These are phyloP conservation scores for Gardenia jasminoides DNA, from an alignment of 257 asterid genomes.

Conservation along the genomic window DNA sequence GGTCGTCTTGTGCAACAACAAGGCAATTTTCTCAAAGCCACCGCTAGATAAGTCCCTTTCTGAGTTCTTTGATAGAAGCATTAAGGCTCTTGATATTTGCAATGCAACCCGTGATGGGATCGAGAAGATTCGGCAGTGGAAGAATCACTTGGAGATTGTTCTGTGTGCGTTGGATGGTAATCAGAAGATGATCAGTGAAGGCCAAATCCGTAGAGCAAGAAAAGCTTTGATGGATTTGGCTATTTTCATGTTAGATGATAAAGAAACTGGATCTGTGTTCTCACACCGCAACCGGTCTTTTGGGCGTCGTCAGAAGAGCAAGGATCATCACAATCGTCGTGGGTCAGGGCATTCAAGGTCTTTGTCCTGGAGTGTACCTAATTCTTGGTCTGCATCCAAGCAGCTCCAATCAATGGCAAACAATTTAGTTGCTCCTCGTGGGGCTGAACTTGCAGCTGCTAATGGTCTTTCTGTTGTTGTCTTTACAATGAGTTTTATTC, in stretches of 20 bases:
- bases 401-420: slow-evolving; percentile 78
- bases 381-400: slow-evolving; percentile 89
- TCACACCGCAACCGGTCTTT: slow-evolving; percentile 75
- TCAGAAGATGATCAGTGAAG: slow-evolving; percentile 53
- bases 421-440: slow-evolving; percentile 65
- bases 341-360: slow-evolving; percentile 77
- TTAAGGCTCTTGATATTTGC: slow-evolving; percentile 85
- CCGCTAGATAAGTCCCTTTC: slow-evolving; percentile 54
- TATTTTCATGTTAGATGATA: slow-evolving; percentile 74
- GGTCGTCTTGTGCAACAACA: slow-evolving; percentile 39
- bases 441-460: slow-evolving; percentile 59
- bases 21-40: slow-evolving; percentile 43
- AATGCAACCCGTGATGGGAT: slow-evolving; percentile 87
- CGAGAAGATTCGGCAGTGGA: slow-evolving; percentile 76
- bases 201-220: slow-evolving; percentile 78
- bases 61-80: slow-evolving; percentile 69
- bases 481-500: slow-evolving; percentile 71
- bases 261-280: slow-evolving; percentile 56
- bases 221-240: slow-evolving; percentile 79
- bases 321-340: slow-evolving; percentile 48
- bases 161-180: slow-evolving; percentile 50
- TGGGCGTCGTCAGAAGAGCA: slow-evolving; percentile 53
- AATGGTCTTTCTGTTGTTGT: slow-evolving; percentile 55
- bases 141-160: slow-evolving; percentile 71
- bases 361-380: slow-evolving; percentile 91